These are phyloP conservation scores for Chimonanthus praecox DNA, from an alignment of 164 flowering plant species.

Conservation along the genomic window DNA sequence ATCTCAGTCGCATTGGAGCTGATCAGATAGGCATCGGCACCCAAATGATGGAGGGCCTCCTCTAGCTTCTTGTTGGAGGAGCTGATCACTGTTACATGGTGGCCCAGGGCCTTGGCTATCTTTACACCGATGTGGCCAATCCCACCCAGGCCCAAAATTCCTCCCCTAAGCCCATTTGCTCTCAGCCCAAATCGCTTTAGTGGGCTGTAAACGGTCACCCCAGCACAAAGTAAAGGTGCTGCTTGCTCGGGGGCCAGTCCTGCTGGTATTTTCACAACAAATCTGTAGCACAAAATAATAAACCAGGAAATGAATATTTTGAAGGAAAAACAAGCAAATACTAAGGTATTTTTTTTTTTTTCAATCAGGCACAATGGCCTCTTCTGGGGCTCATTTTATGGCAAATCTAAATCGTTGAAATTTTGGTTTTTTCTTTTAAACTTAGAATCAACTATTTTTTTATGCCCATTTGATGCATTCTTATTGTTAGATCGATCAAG, in stretches of 20 bases:
- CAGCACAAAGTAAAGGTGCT: conserved; percentile 48
- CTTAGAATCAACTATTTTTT: background rate
- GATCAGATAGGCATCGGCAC: conserved; percentile 45
- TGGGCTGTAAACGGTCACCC: conserved; percentile 57
- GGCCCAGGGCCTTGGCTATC: conserved; percentile 64
- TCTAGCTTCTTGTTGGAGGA: conserved; percentile 42
- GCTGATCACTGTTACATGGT: conserved; percentile 54
- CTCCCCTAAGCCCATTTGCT: conserved; percentile 23
- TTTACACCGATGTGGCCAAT: conserved; percentile 53
- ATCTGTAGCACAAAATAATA: conserved; percentile 40
- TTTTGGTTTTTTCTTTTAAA: background rate
- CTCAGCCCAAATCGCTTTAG: conserved; percentile 29
- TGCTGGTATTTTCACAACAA: conserved; percentile 46
- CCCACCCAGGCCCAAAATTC: conserved; percentile 51
- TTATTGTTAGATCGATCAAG: too few species aligned
- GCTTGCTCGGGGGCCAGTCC: conserved; percentile 47
- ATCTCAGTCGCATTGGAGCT: conserved; percentile 34
- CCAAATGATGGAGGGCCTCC: conserved; percentile 41
- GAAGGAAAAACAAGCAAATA: background rate
- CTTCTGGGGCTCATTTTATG: too few species aligned
- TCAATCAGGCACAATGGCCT: too few species aligned
- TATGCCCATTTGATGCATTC: too few species aligned
- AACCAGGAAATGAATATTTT: background rate
- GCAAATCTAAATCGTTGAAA: background rate
- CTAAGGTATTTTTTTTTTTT: too few species aligned